Evolutionary conservation across 2,329 filamentous ascomycete species (phyloP), one percentile per base, ranked within the genome.

Genomic region (Aspergillus persii): DNA sequence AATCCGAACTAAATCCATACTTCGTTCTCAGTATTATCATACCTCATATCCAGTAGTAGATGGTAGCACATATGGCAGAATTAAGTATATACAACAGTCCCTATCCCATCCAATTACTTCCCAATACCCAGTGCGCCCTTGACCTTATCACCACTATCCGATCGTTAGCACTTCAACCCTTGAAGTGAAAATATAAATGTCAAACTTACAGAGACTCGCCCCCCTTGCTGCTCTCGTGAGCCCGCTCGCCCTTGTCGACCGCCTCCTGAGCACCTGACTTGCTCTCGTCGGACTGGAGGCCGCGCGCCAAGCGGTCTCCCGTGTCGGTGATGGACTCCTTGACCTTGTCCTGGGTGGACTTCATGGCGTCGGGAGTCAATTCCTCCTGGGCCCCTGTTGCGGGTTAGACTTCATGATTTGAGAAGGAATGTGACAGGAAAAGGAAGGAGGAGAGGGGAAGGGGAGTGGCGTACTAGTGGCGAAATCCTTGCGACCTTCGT

Each of bases 401-500:
- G 29, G 30, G 77, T 78, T 71, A 65, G 59, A 41, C 7, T 5
- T 3, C 6, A 31, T 57, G 18, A 23, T 23, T 23, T 23, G 18
- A 23, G n/a, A n/a, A n/a, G 18, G 18, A 23, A 23, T 23, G 18
- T 23, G 18, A 23, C 18, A 48, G 26, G 39, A 26, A 48, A 30
- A 12, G 33, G 8, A 29, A 44, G 26, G 8, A 26, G n/a, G 23
- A 39, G 58, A 47, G 36, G 6, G 12, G 9, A 36, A 39, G 8
- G 8, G 18, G 27, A 1, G 36, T 3, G 15, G 71, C 75, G 50
- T 74, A 78, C 76, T 84, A 72, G 79, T 79, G 66, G 74, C 69
- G 75, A 85, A 81, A 75, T 85, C 84, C 77, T 88, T 87, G 83
- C 85, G 84, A 70, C 79, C 81, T 68, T 75, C 56, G 77, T 87